phyloP scores from a whole-genome alignment of 371 early-diverging fungal genomes.

The Sporodiniella umbellata region DNA sequence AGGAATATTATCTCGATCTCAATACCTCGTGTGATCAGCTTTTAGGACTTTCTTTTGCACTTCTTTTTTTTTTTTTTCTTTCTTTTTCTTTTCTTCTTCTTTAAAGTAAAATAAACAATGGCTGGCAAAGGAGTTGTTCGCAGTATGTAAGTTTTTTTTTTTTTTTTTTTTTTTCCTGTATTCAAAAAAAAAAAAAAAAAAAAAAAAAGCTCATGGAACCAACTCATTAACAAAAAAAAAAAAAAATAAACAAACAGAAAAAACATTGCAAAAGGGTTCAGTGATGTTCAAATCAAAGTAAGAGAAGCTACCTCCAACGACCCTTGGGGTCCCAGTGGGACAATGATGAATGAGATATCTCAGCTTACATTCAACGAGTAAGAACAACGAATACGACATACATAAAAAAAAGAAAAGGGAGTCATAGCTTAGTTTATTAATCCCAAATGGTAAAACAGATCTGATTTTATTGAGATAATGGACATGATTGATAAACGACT shows the following conservation, averaged over 20 bases:
- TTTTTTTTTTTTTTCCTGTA: not conserved
- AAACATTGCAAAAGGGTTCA: constrained; percentile 91
- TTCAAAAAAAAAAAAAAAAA: too few species aligned
- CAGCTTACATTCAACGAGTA: constrained; percentile 82
- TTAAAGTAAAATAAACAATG: constrained; percentile 15
- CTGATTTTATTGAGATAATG: constrained; percentile 91
- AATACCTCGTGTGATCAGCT: constrained; percentile 10
- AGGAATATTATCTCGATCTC: not conserved
- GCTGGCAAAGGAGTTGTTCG: constrained; percentile 49
- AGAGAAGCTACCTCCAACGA: constrained; percentile 91
- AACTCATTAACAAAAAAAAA: too few species aligned
- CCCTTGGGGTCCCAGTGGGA: constrained; percentile 76
- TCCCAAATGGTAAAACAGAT: constrained; percentile 52
- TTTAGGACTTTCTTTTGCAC: not conserved
- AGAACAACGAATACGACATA: constrained; percentile 18
- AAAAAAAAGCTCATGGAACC: too few species aligned
- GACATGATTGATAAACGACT: constrained; percentile 93
- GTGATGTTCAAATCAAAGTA: constrained; percentile 92
- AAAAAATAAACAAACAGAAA: too few species aligned
- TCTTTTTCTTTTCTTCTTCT: constrained; percentile 3
- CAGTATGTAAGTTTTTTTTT: constrained; percentile 35
- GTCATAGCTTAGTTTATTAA: not conserved
- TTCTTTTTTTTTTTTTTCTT: constrained; percentile 3
- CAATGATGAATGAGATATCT: constrained; percentile 84
- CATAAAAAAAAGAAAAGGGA: not conserved